Evolutionary conservation across 805 yeast genomes (phyloP).

Genomic region (Suhomyces pyralidae): DNA sequence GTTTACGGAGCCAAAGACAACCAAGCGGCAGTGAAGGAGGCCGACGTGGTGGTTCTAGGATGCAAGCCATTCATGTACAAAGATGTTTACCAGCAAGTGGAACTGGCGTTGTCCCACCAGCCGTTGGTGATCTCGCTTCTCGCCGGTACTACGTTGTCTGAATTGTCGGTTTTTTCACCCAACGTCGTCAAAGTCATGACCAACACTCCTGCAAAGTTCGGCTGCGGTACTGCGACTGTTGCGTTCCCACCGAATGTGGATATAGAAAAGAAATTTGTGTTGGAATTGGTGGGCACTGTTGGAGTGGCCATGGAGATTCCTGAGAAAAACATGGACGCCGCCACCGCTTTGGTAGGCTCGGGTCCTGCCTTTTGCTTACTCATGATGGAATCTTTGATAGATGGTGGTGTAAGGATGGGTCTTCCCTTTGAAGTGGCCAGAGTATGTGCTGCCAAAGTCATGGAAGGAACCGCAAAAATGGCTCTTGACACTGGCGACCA

Average conservation of each 20-base stretch:
- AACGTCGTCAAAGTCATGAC: constrained; percentile 93
- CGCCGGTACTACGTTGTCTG: constrained; percentile 89
- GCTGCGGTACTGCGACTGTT: constrained; percentile 93
- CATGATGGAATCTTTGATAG: constrained; percentile 87
- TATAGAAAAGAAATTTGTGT: constrained; percentile 37
- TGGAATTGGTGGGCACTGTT: constrained; percentile 57
- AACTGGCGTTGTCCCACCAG: constrained; percentile 46
- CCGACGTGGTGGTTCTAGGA: constrained; percentile 76
- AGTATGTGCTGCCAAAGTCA: constrained; percentile 86
- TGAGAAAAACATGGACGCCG: constrained; percentile 94
- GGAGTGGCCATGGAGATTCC: constrained; percentile 69
- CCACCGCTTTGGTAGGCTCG: constrained; percentile 91
- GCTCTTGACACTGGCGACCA: constrained; percentile 76
- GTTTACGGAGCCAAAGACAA: constrained; percentile 46
- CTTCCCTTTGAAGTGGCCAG: constrained; percentile 80
- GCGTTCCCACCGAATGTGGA: constrained; percentile 59
- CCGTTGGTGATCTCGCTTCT: constrained; percentile 71
- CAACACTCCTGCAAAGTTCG: constrained; percentile 91
- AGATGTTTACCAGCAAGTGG: constrained; percentile 52
- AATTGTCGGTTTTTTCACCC: constrained; percentile 51
- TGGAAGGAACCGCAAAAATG: constrained; percentile 94
- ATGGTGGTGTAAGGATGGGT: constrained; percentile 94
- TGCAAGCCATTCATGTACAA: constrained; percentile 84
- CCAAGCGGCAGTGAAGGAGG: constrained; percentile 53
- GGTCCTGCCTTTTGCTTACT: constrained; percentile 93